Evolutionary conservation across 139 green algal genomes (phyloP).

Genomic region (Diplosphaera chodatii): DNA sequence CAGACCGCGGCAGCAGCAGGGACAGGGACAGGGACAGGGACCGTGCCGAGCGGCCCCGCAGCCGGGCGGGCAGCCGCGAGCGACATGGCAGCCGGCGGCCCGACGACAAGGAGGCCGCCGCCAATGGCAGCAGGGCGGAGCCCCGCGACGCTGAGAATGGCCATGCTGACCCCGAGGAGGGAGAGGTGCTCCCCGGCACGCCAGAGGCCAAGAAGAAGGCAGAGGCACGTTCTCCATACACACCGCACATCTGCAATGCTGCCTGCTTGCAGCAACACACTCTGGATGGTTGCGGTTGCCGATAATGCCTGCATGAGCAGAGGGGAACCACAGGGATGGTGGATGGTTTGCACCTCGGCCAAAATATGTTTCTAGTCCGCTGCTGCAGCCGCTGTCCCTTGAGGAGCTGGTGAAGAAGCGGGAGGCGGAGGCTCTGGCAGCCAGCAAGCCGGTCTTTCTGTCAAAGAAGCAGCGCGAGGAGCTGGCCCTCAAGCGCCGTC

Average conservation of each 20-base stretch:
- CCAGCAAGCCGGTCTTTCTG: constrained; percentile 75
- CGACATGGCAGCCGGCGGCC: constrained; percentile 1
- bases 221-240: not conserved
- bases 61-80: constrained; percentile 4
- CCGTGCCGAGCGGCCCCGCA: not conserved
- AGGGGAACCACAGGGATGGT: no score
- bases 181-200: not conserved
- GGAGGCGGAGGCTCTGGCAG: constrained; percentile 59
- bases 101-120: not conserved
- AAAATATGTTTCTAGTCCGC: no score
- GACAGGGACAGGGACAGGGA: not conserved
- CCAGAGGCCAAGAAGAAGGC: not conserved
- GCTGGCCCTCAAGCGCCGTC: constrained; percentile 62
- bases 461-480: constrained; percentile 81
- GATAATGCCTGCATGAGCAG: no score
- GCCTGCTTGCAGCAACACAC: no score
- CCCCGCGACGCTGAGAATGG: not conserved
- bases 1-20: not conserved
- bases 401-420: constrained; percentile 85
- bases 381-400: constrained; percentile 73
- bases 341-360: no score
- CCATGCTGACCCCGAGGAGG: not conserved
- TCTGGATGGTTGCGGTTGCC: no score
- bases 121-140: no score
- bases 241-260: no score